A percentile compares a stretch with the other conserved stretches of the same genome.
These are phyloP conservation scores for Aspergillus piperis DNA, from an alignment of 2,329 filamentous ascomycete genomes.

Conservation along the genomic window DNA sequence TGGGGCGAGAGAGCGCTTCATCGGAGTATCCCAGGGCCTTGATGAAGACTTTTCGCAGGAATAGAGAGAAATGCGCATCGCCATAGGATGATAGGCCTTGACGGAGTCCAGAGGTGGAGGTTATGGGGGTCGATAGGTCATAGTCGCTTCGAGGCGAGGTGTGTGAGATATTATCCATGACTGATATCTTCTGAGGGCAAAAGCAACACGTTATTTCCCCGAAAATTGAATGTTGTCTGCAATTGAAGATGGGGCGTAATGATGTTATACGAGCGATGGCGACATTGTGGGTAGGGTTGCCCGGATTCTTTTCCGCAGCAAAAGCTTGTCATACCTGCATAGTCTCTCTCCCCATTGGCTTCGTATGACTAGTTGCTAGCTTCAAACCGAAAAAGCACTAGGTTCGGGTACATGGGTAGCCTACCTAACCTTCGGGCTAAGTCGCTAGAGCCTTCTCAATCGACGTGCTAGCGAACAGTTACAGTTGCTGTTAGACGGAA, in stretches of 20 bases:
- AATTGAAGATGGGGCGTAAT: neutral
- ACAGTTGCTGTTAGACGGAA: neutral
- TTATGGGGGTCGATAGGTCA: constrained; percentile 58
- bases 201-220: neutral
- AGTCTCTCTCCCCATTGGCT: neutral
- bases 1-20: constrained; percentile 68
- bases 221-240: no score
- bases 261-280: constrained; percentile 28
- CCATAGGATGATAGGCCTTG: constrained; percentile 69
- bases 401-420: no score
- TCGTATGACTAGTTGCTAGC: no score
- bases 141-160: constrained; percentile 42
- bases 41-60: constrained; percentile 75
- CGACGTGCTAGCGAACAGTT: neutral
- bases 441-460: neutral
- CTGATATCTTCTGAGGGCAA: neutral
- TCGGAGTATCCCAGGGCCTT: constrained; percentile 74
- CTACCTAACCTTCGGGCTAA: neutral
- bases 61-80: constrained; percentile 73
- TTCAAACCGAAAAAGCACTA: no score
- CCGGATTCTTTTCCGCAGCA: constrained; percentile 22
- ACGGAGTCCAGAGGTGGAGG: constrained; percentile 57
- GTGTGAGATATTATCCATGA: neutral
- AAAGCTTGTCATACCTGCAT: neutral
- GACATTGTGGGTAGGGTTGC: constrained; percentile 45